phyloP scores from a whole-genome alignment of 768 basidiomycete genomes.

The Suillus sp. region DNA sequence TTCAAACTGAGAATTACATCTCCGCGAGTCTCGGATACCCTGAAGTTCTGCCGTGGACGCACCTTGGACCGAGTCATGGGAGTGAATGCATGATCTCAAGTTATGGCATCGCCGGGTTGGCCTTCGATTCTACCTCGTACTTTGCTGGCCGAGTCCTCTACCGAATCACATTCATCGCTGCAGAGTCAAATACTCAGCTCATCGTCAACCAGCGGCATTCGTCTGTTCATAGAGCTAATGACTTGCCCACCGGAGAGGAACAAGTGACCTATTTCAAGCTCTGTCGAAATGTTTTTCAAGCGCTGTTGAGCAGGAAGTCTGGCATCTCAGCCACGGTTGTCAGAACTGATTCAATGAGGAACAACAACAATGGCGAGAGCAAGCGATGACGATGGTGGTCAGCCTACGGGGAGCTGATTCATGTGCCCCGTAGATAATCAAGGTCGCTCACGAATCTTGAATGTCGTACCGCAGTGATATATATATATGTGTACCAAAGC shows the following conservation, averaged over 20 bases:
- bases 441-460: not conserved
- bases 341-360: constrained; percentile 36
- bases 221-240: not conserved
- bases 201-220: constrained; percentile 41
- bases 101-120: constrained; percentile 59
- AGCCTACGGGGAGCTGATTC: not conserved
- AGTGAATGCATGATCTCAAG: constrained; percentile 52
- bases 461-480: not conserved
- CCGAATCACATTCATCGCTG: constrained; percentile 14
- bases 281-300: constrained; percentile 36
- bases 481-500: not conserved
- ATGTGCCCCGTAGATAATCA: not conserved
- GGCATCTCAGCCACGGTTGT: constrained; percentile 34
- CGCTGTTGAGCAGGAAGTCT: constrained; percentile 36
- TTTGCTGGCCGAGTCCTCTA: constrained; percentile 36
- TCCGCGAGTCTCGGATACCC: no score
- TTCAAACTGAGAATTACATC: no score
- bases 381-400: constrained; percentile 6
- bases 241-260: constrained; percentile 17
- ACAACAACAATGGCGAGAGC: constrained; percentile 18
- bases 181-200: not conserved
- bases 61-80: constrained; percentile 55
- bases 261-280: constrained; percentile 37
- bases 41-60: constrained; percentile 11
- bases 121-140: constrained; percentile 58